phyloP scores from a whole-genome alignment of 1,284 basidiomycete genomes.

The Tetrapyrgos nigripes region DNA sequence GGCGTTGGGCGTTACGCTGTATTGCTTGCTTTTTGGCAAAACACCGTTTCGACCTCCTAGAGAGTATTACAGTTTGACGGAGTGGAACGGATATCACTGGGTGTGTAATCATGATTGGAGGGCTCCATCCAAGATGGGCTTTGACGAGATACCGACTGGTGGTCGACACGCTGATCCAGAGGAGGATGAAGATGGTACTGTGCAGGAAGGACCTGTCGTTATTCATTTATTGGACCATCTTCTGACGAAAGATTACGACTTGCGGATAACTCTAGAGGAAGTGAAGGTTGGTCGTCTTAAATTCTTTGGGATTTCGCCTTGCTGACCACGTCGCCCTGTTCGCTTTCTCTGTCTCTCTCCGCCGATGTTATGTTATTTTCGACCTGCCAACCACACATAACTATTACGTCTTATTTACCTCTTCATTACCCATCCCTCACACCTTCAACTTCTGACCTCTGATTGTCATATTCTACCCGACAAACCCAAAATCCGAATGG shows the following conservation, averaged over 20 bases:
- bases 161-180: slow-evolving; percentile 52
- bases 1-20: slow-evolving; percentile 98
- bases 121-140: slow-evolving; percentile 77
- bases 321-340: neutral
- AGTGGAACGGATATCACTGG: slow-evolving; percentile 85
- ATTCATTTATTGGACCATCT: slow-evolving; percentile 79
- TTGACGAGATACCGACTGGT: slow-evolving; percentile 69
- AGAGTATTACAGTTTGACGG: slow-evolving; percentile 42
- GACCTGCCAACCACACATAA: slow-evolving; percentile 10
- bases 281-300: slow-evolving; percentile 73
- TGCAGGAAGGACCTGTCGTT: slow-evolving; percentile 38
- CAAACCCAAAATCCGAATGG: slow-evolving; percentile 2
- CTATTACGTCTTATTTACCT: neutral
- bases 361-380: slow-evolving; percentile 13
- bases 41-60: slow-evolving; percentile 67
- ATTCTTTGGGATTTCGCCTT: neutral
- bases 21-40: slow-evolving; percentile 91
- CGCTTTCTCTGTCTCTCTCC: slow-evolving; percentile 17
- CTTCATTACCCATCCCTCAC: neutral
- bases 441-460: neutral
- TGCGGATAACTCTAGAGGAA: slow-evolving; percentile 83
- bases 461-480: neutral
- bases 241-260: slow-evolving; percentile 83
- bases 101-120: slow-evolving; percentile 85
- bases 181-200: slow-evolving; percentile 1